These are phyloP conservation scores for Trifolium pratense DNA, from an alignment of 306 rosid species.

Conservation along the genomic window DNA sequence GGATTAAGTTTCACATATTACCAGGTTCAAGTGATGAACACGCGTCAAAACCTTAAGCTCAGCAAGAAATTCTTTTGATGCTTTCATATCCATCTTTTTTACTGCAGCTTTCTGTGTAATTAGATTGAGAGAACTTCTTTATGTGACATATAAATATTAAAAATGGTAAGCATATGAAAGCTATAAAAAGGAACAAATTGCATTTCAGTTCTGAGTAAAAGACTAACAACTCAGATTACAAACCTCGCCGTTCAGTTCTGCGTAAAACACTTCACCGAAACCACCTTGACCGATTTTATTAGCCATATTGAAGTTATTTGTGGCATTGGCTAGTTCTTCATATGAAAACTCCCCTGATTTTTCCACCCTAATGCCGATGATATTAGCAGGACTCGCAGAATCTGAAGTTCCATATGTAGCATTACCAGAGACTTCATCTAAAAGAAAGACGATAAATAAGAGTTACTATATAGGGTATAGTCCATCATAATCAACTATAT, in stretches of 20 bases:
- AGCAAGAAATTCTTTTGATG: constrained; percentile 83
- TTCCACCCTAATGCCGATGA: constrained; percentile 25
- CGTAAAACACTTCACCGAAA: constrained; percentile 84
- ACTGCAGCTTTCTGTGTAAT: constrained; percentile 78
- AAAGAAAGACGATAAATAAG: not conserved
- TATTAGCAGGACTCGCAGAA: constrained; percentile 10
- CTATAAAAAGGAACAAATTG: not conserved
- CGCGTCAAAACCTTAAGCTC: constrained; percentile 81
- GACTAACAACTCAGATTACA: constrained; percentile 34
- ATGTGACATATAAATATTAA: too few species aligned
- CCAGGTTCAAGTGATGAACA: constrained; percentile 96
- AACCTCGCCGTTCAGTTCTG: constrained; percentile 96
- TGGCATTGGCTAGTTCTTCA: constrained; percentile 83
- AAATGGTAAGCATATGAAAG: not conserved
- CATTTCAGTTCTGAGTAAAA: too few species aligned
- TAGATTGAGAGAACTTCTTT: not conserved
- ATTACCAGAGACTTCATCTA: constrained; percentile 1
- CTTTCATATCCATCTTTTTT: constrained; percentile 90
- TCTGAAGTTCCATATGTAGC: constrained; percentile 7
- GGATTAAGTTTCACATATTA: not conserved
- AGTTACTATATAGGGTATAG: not conserved
- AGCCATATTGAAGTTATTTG: constrained; percentile 73
- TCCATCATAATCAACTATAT: not conserved
- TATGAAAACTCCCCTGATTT: constrained; percentile 82
- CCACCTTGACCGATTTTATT: constrained; percentile 93